These are phyloP conservation scores for Lachnellula suecica DNA, from an alignment of 2,329 filamentous ascomycete species.

Conservation along the genomic window DNA sequence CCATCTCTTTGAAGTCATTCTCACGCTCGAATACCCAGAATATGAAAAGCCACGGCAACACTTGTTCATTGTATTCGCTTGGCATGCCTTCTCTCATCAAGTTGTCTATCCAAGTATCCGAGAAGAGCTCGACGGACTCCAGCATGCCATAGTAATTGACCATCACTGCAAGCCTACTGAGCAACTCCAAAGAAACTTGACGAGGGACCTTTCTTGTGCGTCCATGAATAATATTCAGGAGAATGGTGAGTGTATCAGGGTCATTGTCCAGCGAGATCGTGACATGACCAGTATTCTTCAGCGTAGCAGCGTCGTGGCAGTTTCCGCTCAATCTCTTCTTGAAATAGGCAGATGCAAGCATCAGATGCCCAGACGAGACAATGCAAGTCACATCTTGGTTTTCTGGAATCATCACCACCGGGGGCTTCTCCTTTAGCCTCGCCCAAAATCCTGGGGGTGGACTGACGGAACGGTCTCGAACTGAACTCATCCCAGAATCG, in stretches of 20 bases:
- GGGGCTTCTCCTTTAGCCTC: slow-evolving; percentile 16
- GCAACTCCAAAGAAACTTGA: slow-evolving; percentile 37
- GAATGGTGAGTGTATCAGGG: slow-evolving; percentile 38
- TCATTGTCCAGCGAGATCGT: slow-evolving; percentile 27
- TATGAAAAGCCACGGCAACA: slow-evolving; percentile 19
- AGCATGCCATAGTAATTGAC: slow-evolving; percentile 42
- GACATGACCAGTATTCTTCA: slow-evolving; percentile 15
- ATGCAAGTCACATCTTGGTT: slow-evolving; percentile 16
- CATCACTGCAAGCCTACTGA: slow-evolving; percentile 44
- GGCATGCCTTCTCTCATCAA: slow-evolving; percentile 20
- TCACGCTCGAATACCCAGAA: slow-evolving; percentile 23
- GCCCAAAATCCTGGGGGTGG: slow-evolving; percentile 25
- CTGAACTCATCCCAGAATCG: slow-evolving; percentile 19
- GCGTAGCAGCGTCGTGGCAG: slow-evolving; percentile 9
- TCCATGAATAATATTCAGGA: slow-evolving; percentile 47
- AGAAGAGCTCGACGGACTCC: slow-evolving; percentile 42
- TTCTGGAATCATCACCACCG: neutral
- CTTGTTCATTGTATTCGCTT: slow-evolving; percentile 17
- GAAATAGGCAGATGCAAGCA: slow-evolving; percentile 22
- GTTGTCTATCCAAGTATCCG: slow-evolving; percentile 41
- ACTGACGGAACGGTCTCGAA: slow-evolving; percentile 20
- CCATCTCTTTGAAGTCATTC: slow-evolving; percentile 22
- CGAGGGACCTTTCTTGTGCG: slow-evolving; percentile 40
- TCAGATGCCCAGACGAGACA: slow-evolving; percentile 24
- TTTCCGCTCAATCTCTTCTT: slow-evolving; percentile 14